Percentiles rank a stretch among this genome's conserved stretches.
These are phyloP conservation scores for Lactuca saligna DNA, from an alignment of 129 eudicot species.

Conservation along the genomic window DNA sequence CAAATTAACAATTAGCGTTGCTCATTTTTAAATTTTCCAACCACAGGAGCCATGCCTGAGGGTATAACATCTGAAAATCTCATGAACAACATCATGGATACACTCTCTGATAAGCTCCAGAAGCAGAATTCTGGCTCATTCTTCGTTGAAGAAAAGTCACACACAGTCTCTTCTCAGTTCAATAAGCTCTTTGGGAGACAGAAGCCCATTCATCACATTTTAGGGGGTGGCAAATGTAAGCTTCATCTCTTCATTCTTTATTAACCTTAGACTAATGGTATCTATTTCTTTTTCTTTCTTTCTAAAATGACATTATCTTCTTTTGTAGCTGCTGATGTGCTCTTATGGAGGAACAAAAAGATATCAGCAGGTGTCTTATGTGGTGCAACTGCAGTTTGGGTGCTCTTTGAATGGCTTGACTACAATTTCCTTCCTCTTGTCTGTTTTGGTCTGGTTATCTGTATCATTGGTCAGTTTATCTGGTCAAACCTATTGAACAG, in stretches of 20 bases:
- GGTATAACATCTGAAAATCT: constrained; percentile 71
- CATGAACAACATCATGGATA: constrained; percentile 67
- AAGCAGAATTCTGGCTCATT: constrained; percentile 52
- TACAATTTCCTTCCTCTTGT: constrained; percentile 72
- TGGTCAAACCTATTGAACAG: constrained; percentile 61
- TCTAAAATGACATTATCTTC: not conserved
- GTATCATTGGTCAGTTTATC: constrained; percentile 63
- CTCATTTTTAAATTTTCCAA: constrained; percentile 25
- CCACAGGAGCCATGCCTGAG: constrained; percentile 64
- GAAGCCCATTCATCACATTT: constrained; percentile 64
- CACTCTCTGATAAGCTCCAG: constrained; percentile 53
- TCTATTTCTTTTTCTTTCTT: not conserved
- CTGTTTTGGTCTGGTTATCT: constrained; percentile 52
- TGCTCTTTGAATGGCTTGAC: constrained; percentile 91
- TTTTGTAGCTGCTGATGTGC: constrained; percentile 82
- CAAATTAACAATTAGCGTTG: not conserved
- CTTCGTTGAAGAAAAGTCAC: constrained; percentile 53
- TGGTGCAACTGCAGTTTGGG: constrained; percentile 78
- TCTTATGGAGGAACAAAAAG: constrained; percentile 97
- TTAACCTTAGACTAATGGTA: not conserved
- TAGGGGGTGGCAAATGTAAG: constrained; percentile 93
- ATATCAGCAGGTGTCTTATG: constrained; percentile 68
- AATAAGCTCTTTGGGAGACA: constrained; percentile 85
- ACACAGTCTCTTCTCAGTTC: constrained; percentile 47
- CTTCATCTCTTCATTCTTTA: constrained; percentile 1